Conservation (phyloP, 495 filamentous ascomycete genomes). For the Lasiosphaeris hirsuta region DNA sequence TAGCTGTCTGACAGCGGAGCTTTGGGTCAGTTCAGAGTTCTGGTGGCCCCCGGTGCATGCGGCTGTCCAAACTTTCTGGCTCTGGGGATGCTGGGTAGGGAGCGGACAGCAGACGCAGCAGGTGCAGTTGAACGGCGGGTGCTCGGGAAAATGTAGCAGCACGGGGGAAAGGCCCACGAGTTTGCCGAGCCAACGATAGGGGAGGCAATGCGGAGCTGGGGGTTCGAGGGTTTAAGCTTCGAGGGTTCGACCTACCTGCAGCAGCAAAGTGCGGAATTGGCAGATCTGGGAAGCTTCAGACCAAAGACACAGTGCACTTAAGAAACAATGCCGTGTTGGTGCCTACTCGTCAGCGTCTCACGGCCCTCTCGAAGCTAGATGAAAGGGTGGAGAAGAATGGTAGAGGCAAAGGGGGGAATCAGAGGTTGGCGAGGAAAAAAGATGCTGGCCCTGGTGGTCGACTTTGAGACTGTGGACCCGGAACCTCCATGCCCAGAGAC, state of each 20-base stretch:
- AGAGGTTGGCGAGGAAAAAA: constrained; percentile 23
- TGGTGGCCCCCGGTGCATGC: neutral
- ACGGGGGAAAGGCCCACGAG: constrained; percentile 13
- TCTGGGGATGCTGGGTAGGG: constrained; percentile 5
- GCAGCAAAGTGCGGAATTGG: neutral
- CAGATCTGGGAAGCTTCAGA: neutral
- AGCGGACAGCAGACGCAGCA: constrained; percentile 8
- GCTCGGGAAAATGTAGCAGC: constrained; percentile 24
- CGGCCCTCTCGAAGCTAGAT: constrained; percentile 19
- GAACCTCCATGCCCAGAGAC: neutral
- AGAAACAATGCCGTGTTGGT: neutral
- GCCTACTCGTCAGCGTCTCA: constrained; percentile 1
- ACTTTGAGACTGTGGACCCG: neutral
- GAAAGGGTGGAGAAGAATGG: constrained; percentile 18
- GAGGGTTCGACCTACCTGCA: neutral
- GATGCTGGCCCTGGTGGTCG: constrained; percentile 12
- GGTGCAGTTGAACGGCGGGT: constrained; percentile 17
- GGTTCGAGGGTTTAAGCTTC: no score
- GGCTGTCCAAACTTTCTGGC: constrained; percentile 10
- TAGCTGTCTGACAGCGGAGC: neutral
- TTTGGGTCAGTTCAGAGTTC: no score
- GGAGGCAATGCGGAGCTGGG: constrained; percentile 16
- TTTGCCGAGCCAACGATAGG: constrained; percentile 16
- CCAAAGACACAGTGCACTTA: neutral
- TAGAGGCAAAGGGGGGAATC: constrained; percentile 8